Conservation (phyloP, 768 basidiomycete genomes). For the Rhizopogon roseolus region DNA sequence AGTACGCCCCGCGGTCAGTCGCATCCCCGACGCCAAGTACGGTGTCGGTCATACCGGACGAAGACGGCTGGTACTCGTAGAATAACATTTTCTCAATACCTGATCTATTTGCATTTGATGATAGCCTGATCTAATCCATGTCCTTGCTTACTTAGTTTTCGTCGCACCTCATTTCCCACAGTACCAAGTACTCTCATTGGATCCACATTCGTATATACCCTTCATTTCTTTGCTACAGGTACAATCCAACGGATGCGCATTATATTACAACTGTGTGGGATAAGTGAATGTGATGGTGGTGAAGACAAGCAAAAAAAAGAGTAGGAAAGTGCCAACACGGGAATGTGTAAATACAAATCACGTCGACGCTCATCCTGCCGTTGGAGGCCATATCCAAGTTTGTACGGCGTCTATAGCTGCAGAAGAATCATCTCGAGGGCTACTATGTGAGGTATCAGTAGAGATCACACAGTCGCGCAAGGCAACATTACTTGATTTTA, state of each 20-base stretch:
- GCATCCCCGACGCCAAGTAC: constrained; percentile 76
- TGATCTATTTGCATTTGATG: constrained; percentile 8
- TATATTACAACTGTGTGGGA: constrained; percentile 20
- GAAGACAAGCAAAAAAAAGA: not conserved
- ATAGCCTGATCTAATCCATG: constrained; percentile 1
- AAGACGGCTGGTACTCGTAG: constrained; percentile 78
- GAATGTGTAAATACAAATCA: not conserved
- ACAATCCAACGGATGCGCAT: constrained; percentile 34
- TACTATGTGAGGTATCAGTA: constrained; percentile 34
- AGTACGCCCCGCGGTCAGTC: constrained; percentile 29
- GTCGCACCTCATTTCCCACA: not conserved
- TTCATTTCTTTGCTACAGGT: constrained; percentile 34
- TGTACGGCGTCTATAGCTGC: constrained; percentile 63
- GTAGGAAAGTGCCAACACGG: constrained; percentile 1
- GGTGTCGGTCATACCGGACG: constrained; percentile 64
- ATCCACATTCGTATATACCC: constrained; percentile 21
- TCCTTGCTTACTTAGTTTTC: not conserved
- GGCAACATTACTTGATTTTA: constrained; percentile 57
- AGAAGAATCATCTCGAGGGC: constrained; percentile 60
- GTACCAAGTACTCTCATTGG: constrained; percentile 1
- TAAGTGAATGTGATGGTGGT: constrained; percentile 6
- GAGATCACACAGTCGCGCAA: not conserved
- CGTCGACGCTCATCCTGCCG: constrained; percentile 6
- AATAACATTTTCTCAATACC: not conserved
- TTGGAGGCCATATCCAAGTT: constrained; percentile 68